Evolutionary conservation across 768 basidiomycete species (phyloP), one percentile per base, ranked within the genome.

Genomic region (Fomitopsis pulvina): DNA sequence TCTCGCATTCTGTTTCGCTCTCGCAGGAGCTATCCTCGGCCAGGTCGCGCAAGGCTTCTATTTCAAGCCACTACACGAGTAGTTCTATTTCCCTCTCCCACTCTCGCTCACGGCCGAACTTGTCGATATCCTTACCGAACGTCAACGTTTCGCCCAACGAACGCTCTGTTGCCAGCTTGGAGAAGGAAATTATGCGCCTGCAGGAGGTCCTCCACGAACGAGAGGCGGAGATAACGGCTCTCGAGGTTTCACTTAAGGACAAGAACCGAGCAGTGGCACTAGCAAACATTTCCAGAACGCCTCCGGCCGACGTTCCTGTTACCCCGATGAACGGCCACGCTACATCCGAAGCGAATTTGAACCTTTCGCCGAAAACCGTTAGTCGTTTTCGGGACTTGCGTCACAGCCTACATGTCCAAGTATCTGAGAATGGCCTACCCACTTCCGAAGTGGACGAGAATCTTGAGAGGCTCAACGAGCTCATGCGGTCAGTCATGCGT

Each of bases 1-100:
- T 85, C 57, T 91, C 88, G 73, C 89, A 89, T 70, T 93, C 92
- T 67, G 81, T 85, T 75, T 95, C 93, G 77, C 83, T 95, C 60
- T 94, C 93, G 74, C 93, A 97, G 92, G 92, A 91, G 78, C 79
- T 92, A 57, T 92, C 84, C 59, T 92, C 85, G 74, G 87, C 71
- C 71, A 85, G 84, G 63, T 88, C 83, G 73, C 87, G 87, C 78
- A 86, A 86, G 72, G 73, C 76, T 60, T 91, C 89, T 50, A 79
- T 78, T 58, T 90, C 87, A 58, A 85, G 85, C 64, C 77, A 84
- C 67, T 79, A 77, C 60, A 84, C 83, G 53, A 79, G 77, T 81
- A 81, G 79, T 56, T 68, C 73, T 14, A 69, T 79, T n/a, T 82
- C 82, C 14, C 75, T 75, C 51, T 85, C 86, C 9, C 76, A 80